These are phyloP conservation scores for Corrigiola litoralis DNA, from an alignment of 179 eudicot genomes.

Conservation along the genomic window DNA sequence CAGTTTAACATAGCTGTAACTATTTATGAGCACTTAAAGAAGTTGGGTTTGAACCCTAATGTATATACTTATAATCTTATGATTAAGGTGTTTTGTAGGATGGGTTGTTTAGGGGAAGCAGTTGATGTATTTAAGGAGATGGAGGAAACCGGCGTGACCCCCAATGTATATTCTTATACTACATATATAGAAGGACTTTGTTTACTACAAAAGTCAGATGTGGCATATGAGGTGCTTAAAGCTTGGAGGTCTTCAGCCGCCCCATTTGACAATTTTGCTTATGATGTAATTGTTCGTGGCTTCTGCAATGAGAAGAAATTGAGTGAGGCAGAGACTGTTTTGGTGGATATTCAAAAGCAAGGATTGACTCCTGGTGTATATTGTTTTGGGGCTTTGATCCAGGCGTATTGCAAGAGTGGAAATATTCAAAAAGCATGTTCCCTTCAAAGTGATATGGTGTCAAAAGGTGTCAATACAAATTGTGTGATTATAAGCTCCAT, in stretches of 20 bases:
- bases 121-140: conserved; percentile 40
- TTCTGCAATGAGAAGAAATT: conserved; percentile 53
- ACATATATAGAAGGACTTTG: conserved; percentile 64
- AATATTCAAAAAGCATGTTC: conserved; percentile 40
- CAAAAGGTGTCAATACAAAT: conserved; percentile 46
- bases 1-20: conserved; percentile 38
- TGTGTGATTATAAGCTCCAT: conserved; percentile 41
- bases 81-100: conserved; percentile 51
- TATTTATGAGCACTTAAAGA: conserved; percentile 43
- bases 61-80: conserved; percentile 53
- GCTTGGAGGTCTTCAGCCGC: conserved; percentile 12
- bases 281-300: conserved; percentile 51
- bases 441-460: conserved; percentile 40
- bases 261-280: conserved; percentile 40
- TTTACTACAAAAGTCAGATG: conserved; percentile 26
- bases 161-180: conserved; percentile 36
- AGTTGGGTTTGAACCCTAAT: conserved; percentile 39
- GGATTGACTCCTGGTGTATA: conserved; percentile 41
- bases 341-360: conserved; percentile 40
- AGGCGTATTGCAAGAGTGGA: conserved; percentile 43
- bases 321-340: conserved; percentile 45
- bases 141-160: conserved; percentile 45
- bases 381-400: conserved; percentile 45
- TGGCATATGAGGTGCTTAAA: conserved; percentile 44
- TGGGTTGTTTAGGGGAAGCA: conserved; percentile 44